A percentile compares a stretch with the other conserved stretches of the same genome.
Conservation (phyloP, 139 green algal species). For the Penium margaritaceum region DNA sequence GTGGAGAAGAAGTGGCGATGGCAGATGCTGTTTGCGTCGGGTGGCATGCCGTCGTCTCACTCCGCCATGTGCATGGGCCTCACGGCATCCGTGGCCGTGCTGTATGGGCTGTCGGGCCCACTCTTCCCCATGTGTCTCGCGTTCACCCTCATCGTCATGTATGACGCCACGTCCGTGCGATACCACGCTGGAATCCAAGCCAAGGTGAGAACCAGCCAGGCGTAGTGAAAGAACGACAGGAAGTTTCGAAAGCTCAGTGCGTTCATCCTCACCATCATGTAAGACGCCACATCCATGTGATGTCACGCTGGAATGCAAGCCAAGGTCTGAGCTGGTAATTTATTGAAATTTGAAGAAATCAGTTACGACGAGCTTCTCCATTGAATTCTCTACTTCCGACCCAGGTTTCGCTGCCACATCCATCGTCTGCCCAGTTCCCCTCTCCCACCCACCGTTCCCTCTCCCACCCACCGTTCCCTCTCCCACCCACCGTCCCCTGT, state of each 20-base stretch:
- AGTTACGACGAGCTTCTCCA: too few relatives aligned
- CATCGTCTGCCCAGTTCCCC: too few relatives aligned
- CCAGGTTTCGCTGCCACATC: too few relatives aligned
- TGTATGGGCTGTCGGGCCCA: slow-evolving; percentile 70
- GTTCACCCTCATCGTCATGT: slow-evolving; percentile 96
- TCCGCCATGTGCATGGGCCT: slow-evolving; percentile 78
- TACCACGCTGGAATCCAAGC: slow-evolving; percentile 86
- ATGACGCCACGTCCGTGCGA: slow-evolving; percentile 91
- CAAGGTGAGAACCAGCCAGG: too few relatives aligned
- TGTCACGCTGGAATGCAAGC: background rate
- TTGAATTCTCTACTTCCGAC: too few relatives aligned
- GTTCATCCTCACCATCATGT: background rate
- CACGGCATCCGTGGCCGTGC: slow-evolving; percentile 77
- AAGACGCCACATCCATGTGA: too few relatives aligned
- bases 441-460: too few relatives aligned
- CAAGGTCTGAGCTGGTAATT: too few relatives aligned
- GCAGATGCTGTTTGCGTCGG: slow-evolving; percentile 70
- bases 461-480: too few relatives aligned
- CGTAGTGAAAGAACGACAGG: background rate
- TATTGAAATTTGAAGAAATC: too few relatives aligned
- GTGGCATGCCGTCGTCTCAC: slow-evolving; percentile 96
- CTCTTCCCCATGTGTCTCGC: slow-evolving; percentile 78
- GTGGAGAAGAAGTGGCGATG: slow-evolving; percentile 76
- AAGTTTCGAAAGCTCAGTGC: background rate
- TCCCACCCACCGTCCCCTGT: too few relatives aligned